Evolutionary conservation across 1,139 yeast species (phyloP), one percentile per base, ranked within the genome.

Genomic region (Geotrichum siamense): DNA sequence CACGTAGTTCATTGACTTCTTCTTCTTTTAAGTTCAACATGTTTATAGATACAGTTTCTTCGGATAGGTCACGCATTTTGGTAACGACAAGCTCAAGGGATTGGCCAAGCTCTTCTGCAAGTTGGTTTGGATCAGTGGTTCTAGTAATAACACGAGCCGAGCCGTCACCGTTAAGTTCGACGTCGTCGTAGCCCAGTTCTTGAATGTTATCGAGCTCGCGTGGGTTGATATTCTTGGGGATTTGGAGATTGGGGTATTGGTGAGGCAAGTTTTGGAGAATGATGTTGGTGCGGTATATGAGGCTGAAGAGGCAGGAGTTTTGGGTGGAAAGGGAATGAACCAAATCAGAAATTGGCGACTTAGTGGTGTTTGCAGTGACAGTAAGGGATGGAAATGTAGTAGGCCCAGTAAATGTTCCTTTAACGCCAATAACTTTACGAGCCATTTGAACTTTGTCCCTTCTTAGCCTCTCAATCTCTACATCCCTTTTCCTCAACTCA

Each of bases 401-500:
- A 20, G 25, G 25, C 9, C 44, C 47, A 16, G 57, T 51, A 23
- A 56, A 47, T 1, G 55, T 49, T 12, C 59, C 60, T 20, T 54
- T 48, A 6, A 53, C 53, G 3, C 57, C 60, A 9, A 20, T 15
- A 4, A 22, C 37, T 22, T 22, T 33, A 4, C 37, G 9, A 9
- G 15, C 26, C 8, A 26, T 10, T 12, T 25, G 38, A 2, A 26
- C 12, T 13, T 20, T 39, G 27, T 58, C 52, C 22, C 54, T 55
- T 39, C 55, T 55, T 35, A 57, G 45, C 31, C 50, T 34, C 26
- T 54, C 50, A 19, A 56, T 44, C 20, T 55, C 56, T 21, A 58
- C 50, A 39, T 58, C 62, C 5, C 55, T 43, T 40, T 50, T 57
- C 6, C 62, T 46, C 33, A 58, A 47, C 35, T 58, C 62, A 29